Evolutionary conservation across 2,329 filamentous ascomycete genomes (phyloP).

Genomic region (Colletotrichum liaoningense): DNA sequence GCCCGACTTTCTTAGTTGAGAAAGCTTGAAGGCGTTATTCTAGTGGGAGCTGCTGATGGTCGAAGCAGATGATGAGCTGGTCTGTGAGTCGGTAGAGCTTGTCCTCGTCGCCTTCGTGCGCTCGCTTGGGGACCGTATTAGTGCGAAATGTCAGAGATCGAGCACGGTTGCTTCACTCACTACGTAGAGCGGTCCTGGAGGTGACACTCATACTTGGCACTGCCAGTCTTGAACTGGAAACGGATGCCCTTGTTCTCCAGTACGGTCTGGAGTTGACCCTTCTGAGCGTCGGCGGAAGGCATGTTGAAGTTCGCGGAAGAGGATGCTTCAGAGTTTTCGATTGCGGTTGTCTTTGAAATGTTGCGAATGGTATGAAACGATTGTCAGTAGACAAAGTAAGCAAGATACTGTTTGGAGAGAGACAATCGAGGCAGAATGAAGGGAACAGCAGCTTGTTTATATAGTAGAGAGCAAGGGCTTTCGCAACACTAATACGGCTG

Average conservation of each 20-base stretch:
- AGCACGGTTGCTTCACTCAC: conserved; percentile 46
- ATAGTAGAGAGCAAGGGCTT: not conserved
- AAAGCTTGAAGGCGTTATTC: not conserved
- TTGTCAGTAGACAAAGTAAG: not conserved
- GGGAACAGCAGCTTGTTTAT: conserved; percentile 8
- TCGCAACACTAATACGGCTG: not conserved
- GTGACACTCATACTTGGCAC: conserved; percentile 51
- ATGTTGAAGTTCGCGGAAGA: not conserved
- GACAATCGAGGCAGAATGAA: not conserved
- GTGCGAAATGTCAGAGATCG: not conserved
- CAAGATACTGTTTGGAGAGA: not conserved
- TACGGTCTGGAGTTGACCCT: conserved; percentile 21
- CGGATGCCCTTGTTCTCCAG: conserved; percentile 47
- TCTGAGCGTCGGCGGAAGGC: conserved; percentile 23
- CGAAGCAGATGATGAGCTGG: conserved; percentile 39
- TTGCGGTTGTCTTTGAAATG: not conserved
- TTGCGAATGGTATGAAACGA: not conserved
- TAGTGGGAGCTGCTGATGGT: conserved; percentile 40
- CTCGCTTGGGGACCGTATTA: conserved; percentile 47
- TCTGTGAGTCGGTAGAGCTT: conserved; percentile 49
- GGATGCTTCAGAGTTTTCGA: not conserved
- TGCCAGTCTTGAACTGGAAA: conserved; percentile 59
- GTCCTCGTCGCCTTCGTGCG: conserved; percentile 51
- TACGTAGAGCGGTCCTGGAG: conserved; percentile 57
- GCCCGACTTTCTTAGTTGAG: not conserved